Evolutionary conservation across 768 basidiomycete genomes (phyloP).

Genomic region (Sarcodon aspratus): DNA sequence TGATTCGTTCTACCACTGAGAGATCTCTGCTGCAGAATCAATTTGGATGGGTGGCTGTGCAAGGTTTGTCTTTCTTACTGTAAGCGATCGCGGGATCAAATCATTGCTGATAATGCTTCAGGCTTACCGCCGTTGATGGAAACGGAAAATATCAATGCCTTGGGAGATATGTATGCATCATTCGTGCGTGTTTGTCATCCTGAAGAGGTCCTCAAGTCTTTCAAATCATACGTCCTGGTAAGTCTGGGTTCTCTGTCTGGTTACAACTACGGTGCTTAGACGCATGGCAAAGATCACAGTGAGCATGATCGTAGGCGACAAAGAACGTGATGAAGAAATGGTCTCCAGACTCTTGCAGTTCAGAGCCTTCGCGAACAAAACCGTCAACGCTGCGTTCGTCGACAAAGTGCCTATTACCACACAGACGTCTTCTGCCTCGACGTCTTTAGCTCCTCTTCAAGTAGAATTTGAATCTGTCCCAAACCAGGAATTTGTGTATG

Average conservation of each 20-base stretch:
- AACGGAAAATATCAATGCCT: slow-evolving; percentile 26
- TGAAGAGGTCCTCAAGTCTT: slow-evolving; percentile 44
- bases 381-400: slow-evolving; percentile 41
- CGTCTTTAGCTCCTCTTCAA: slow-evolving; percentile 2
- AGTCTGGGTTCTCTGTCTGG: neutral
- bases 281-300: slow-evolving; percentile 36
- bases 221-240: slow-evolving; percentile 53
- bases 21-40: slow-evolving; percentile 33
- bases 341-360: slow-evolving; percentile 59
- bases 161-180: slow-evolving; percentile 46
- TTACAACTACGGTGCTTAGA: neutral
- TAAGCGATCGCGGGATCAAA: too few relatives aligned
- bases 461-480: slow-evolving; percentile 17
- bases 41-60: slow-evolving; percentile 31
- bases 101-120: slow-evolving; percentile 11
- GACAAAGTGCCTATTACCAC: slow-evolving; percentile 24
- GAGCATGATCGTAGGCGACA: slow-evolving; percentile 52
- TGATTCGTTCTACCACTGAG: slow-evolving; percentile 44
- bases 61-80: slow-evolving; percentile 16
- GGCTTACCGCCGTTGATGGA: slow-evolving; percentile 45
- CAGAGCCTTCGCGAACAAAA: slow-evolving; percentile 44
- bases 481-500: slow-evolving; percentile 52
- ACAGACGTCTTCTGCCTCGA: slow-evolving; percentile 19
- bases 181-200: slow-evolving; percentile 48
- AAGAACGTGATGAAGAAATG: slow-evolving; percentile 61